A percentile compares a stretch with the other conserved stretches of the same genome.
Evolutionary conservation across 371 early-diverging fungal species (phyloP).

Genomic region (Fennellomyces sp.): DNA sequence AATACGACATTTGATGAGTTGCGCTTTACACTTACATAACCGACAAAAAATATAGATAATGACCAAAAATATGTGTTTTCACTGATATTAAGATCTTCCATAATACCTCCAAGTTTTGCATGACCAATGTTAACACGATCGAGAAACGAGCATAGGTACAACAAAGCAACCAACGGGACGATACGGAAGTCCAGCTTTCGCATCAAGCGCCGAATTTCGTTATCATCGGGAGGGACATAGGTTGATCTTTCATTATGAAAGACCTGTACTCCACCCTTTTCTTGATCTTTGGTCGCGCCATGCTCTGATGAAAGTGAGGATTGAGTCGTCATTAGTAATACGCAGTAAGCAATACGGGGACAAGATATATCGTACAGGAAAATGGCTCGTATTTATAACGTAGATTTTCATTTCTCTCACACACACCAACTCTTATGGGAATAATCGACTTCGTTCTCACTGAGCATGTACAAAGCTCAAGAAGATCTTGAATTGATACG

Average conservation of each 20-base stretch:
- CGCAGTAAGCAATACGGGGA: too few species aligned
- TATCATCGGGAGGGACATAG: constrained; percentile 1
- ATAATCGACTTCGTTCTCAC: too few species aligned
- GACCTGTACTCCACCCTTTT: background rate
- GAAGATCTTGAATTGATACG: background rate
- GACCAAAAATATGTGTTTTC: constrained; percentile 56
- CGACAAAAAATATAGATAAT: constrained; percentile 65
- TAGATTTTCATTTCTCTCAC: too few species aligned
- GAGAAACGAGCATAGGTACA: constrained; percentile 55
- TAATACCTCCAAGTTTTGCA: constrained; percentile 59
- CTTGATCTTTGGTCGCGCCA: background rate
- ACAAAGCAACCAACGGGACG: constrained; percentile 35
- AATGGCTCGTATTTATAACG: too few species aligned
- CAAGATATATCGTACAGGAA: too few species aligned
- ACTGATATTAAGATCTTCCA: constrained; percentile 40
- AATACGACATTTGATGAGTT: background rate
- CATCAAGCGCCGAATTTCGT: background rate
- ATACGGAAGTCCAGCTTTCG: constrained; percentile 9
- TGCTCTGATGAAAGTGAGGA: background rate
- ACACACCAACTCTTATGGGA: too few species aligned
- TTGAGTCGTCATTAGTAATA: too few species aligned
- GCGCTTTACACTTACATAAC: constrained; percentile 46
- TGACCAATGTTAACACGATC: constrained; percentile 60
- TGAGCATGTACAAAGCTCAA: background rate
- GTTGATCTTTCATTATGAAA: background rate